Conservation (phyloP, 2,329 filamentous ascomycete genomes). For the Mariannaea sp. region DNA sequence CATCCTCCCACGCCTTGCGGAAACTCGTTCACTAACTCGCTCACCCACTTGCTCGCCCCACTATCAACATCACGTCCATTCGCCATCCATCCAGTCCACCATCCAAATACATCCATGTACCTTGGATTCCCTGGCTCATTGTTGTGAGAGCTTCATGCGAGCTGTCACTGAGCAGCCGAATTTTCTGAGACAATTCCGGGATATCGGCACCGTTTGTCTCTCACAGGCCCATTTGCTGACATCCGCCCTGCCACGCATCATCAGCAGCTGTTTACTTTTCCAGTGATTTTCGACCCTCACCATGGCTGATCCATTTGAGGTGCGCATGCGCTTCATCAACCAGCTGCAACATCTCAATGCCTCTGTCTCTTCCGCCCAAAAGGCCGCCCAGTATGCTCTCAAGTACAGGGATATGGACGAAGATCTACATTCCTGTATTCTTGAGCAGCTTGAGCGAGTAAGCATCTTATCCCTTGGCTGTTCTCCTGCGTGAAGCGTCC, state of each 20-base stretch:
- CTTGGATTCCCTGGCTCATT: conserved; percentile 18
- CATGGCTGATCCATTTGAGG: conserved; percentile 89
- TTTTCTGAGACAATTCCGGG: conserved; percentile 17
- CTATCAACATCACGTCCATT: conserved; percentile 26
- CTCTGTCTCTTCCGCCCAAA: conserved; percentile 84
- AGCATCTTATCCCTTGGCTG: background rate
- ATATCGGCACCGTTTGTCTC: conserved; percentile 7
- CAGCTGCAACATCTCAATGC: conserved; percentile 91
- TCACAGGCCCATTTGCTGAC: conserved; percentile 1
- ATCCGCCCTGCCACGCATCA: background rate
- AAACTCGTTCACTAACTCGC: background rate
- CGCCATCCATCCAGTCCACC: too few relatives aligned
- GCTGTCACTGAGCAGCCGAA: conserved; percentile 18
- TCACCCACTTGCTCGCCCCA: conserved; percentile 1
- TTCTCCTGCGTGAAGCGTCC: background rate
- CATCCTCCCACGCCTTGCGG: background rate
- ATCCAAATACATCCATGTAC: conserved; percentile 26
- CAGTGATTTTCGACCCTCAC: too few relatives aligned
- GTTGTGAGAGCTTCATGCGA: conserved; percentile 24
- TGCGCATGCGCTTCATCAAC: conserved; percentile 93
- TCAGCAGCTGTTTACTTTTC: background rate
- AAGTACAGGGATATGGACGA: conserved; percentile 95
- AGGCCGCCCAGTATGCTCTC: conserved; percentile 92
- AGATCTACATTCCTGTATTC: conserved; percentile 94
- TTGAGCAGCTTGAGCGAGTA: conserved; percentile 90